A percentile compares a stretch with the other conserved stretches of the same genome.
Evolutionary conservation across 345 rosid species (phyloP).

Genomic region (Eucalyptus erythrocorys): DNA sequence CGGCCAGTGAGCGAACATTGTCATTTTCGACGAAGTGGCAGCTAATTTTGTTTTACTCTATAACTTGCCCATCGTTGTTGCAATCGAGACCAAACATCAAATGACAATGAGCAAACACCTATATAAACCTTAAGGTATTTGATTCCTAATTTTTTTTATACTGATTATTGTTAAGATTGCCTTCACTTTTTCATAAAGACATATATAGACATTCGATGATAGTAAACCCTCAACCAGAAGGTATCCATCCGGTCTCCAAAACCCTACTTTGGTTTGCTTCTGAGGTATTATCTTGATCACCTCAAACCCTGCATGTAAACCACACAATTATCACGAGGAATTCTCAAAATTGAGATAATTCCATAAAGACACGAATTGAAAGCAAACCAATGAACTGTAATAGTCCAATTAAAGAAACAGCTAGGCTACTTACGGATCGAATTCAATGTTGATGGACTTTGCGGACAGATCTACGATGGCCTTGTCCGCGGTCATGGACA

Average conservation of each 20-base stretch:
- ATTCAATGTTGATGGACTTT: constrained; percentile 24
- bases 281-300: background rate
- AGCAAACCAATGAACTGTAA: background rate
- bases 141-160: too few species aligned
- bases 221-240: too few species aligned
- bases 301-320: background rate
- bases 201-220: too few species aligned
- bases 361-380: background rate
- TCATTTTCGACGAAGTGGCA: too few species aligned
- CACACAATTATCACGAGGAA: background rate
- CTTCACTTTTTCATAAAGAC: too few species aligned
- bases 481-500: constrained; percentile 25
- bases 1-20: too few species aligned
- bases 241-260: background rate
- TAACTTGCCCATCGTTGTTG: too few species aligned
- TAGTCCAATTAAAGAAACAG: background rate
- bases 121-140: too few species aligned
- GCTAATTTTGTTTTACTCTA: too few species aligned
- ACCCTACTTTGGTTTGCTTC: background rate
- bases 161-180: too few species aligned
- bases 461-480: constrained; percentile 17
- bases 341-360: background rate
- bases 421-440: constrained; percentile 15
- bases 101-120: too few species aligned
- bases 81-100: too few species aligned